A percentile compares a stretch with the other conserved stretches of the same genome.
These are phyloP conservation scores for Skeletonema tropicum DNA, from an alignment of 108 stramenopile species.

Conservation along the genomic window DNA sequence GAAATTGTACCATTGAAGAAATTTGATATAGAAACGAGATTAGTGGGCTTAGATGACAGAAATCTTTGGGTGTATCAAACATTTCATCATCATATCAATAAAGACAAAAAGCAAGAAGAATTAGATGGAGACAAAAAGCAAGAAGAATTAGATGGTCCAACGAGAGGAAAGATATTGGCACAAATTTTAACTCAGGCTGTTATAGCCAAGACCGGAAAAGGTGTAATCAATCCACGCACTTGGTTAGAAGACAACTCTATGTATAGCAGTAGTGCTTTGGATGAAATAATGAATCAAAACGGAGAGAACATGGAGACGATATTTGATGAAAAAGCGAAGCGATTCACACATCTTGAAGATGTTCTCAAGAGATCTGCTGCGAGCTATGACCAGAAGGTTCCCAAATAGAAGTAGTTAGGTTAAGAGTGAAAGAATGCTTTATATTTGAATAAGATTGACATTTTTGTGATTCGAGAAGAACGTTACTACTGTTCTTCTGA, in stretches of 20 bases:
- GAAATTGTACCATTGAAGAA: constrained; percentile 62
- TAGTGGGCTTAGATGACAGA: constrained; percentile 59
- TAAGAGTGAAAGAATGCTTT: constrained; percentile 16
- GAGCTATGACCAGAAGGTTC: constrained; percentile 22
- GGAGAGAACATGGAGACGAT: constrained; percentile 5
- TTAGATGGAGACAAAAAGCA: too few species aligned
- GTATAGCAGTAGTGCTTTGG: constrained; percentile 13
- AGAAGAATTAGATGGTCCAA: neutral
- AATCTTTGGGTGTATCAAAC: constrained; percentile 73
- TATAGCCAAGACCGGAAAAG: constrained; percentile 28
- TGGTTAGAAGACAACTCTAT: constrained; percentile 25
- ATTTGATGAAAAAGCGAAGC: constrained; percentile 37
- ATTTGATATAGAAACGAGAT: constrained; percentile 63
- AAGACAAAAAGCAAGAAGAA: neutral
- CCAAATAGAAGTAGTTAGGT: neutral
- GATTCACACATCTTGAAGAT: constrained; percentile 38
- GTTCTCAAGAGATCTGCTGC: constrained; percentile 29
- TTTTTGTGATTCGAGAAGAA: too few species aligned
- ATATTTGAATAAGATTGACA: too few species aligned
- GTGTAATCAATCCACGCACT: constrained; percentile 33
- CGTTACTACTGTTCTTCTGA: too few species aligned
- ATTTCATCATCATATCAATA: constrained; percentile 47
- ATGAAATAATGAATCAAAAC: constrained; percentile 19
- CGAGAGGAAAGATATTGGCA: constrained; percentile 37
- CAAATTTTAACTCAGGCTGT: constrained; percentile 43